Conservation (phyloP, 768 basidiomycete genomes). For the Ephemerocybe angulata region DNA sequence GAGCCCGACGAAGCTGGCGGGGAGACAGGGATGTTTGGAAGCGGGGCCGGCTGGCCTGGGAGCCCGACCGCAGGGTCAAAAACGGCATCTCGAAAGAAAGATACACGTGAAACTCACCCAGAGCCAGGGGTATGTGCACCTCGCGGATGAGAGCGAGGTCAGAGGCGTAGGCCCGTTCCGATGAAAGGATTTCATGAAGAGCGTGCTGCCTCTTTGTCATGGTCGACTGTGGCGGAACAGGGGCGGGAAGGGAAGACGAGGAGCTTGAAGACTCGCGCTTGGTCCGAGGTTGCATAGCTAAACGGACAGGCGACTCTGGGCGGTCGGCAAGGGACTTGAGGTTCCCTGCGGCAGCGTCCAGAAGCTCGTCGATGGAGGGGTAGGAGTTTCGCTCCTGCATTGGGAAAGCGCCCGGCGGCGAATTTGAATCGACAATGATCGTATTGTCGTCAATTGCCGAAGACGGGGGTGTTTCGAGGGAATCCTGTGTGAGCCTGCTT, state of each 20-base stretch:
- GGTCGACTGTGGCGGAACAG: conserved; percentile 20
- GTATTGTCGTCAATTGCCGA: conserved; percentile 18
- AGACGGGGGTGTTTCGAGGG: conserved; percentile 10
- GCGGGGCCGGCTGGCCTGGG: conserved; percentile 33
- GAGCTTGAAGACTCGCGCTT: conserved; percentile 16
- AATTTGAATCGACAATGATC: conserved; percentile 16
- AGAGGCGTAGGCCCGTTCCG: conserved; percentile 79
- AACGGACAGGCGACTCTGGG: conserved; percentile 26
- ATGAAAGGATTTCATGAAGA: conserved; percentile 70
- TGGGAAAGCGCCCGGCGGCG: conserved; percentile 23
- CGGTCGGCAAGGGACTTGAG: conserved; percentile 21
- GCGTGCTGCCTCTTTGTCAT: conserved; percentile 76
- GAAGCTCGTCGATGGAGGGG: conserved; percentile 21
- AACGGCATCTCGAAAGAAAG: conserved; percentile 12
- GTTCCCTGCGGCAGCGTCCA: conserved; percentile 18
- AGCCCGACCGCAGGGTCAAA: conserved; percentile 5
- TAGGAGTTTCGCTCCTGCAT: conserved; percentile 22
- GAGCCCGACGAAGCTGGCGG: conserved; percentile 51
- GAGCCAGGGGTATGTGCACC: conserved; percentile 73
- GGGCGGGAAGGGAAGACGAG: conserved; percentile 5
- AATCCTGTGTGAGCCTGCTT: conserved; percentile 3
- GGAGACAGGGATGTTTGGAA: conserved; percentile 36
- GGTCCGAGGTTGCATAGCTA: conserved; percentile 8
- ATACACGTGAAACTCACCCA: conserved; percentile 45
- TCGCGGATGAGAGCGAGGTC: conserved; percentile 77